Base-by-base conservation (phyloP, 2,329 filamentous ascomycete species). In the Rhynchosporium graminicola region DNA sequence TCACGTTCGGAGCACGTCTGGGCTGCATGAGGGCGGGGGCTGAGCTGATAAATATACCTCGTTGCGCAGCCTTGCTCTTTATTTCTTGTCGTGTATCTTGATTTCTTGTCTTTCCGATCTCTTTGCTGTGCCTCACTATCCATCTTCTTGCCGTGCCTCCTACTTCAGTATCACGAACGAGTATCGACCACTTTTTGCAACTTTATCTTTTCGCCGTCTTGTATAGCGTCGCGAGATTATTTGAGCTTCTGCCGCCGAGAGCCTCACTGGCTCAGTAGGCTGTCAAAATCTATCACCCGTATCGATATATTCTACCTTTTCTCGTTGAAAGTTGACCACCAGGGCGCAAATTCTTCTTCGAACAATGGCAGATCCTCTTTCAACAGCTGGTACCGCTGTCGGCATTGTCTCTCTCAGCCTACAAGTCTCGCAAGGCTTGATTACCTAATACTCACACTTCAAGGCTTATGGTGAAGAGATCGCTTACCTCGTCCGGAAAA, bases 381-480 rank as follows among this genome's bases (percentile, higher is more conserved):
- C 48, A n/a, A 15, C 48, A 36, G 29, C 48, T 15, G 48, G 48
- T 7, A 51, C 48, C 28, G 48, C 48, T 13, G 48, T 51, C 10
- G 48, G 48, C 8, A 51, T 51, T 15, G 29, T 51, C 29, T 51
- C 48, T 8, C 48, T 51, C 5, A 31, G 48, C 9, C 48, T 51
- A 1, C 48, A 51, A 36, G 29, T 51, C 48, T 51, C 48, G 4
- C 48, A 51, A 51, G 48, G 48, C 48, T 36, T 51, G 29, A 51
- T 51, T 5, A 51, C 29, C 3, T 51, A 51, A 29, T 51, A 51
- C 13, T 36, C 48, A 31, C 48, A 51, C 48, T 51, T 51, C 29
- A 51, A 51, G 29, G 29, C 48, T 15, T 13, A 36, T 15, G 29
- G 36, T 51, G 48, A 15, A n/a, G 48, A 51, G 8, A 51, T 51